phyloP scores from a whole-genome alignment of 208 protist genomes.

The Acanthamoeba royreba region DNA sequence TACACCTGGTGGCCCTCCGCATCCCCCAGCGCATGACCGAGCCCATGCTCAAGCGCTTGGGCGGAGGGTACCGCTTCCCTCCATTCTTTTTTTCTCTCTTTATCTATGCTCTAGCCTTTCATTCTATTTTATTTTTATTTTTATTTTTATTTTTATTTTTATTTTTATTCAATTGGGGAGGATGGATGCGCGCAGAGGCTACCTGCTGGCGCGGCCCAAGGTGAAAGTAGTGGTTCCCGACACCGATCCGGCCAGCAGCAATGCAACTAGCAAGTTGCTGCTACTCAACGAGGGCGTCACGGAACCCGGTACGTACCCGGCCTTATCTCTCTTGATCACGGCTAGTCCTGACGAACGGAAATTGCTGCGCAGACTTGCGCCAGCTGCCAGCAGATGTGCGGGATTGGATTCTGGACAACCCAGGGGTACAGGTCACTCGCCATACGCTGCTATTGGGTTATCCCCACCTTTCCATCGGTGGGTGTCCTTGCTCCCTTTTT shows the following conservation, averaged over 20 bases:
- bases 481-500: neutral
- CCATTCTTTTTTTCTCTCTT: too few species aligned
- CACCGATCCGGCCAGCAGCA: neutral
- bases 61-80: too few species aligned
- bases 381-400: neutral
- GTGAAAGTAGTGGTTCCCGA: neutral
- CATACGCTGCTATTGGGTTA: constrained; percentile 17
- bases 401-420: neutral
- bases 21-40: neutral
- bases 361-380: neutral
- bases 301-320: neutral
- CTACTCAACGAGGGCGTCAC: neutral
- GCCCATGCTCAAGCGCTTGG: neutral
- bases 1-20: neutral
- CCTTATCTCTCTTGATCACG: neutral
- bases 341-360: neutral
- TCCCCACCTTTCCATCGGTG: neutral
- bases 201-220: neutral
- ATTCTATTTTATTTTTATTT: too few species aligned
- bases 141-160: too few species aligned
- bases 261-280: neutral
- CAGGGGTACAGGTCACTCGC: neutral
- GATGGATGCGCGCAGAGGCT: neutral
- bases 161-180: neutral
- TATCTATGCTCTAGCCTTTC: too few species aligned